Evolutionary conservation across 805 yeast genomes (phyloP), one percentile per base, ranked within the genome.

Genomic region (Zygoascus bituminiphila): DNA sequence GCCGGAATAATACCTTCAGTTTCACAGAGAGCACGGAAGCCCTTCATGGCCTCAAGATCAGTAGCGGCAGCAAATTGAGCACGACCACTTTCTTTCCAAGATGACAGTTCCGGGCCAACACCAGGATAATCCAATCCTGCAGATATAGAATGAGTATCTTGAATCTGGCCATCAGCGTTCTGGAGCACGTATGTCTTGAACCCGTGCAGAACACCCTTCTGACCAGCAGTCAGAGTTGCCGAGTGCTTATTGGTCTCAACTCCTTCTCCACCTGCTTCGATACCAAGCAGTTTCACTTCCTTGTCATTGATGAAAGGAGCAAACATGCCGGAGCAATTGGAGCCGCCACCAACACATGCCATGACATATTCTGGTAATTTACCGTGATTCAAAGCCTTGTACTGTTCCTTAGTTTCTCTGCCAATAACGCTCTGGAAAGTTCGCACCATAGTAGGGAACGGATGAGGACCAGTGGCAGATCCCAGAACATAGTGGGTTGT

Each of bases 291-390:
- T 62, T 78, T 79, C 41, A 93, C 99, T 7, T 77, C 71, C 14
- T 64, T 55, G 64, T 88, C 96, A 15, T 86, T 72, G 64, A 88
- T 94, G 63, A 93, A 93, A 47, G 98, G 97, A 20, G 88, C 81
- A 68, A 93, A 93, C 78, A 91, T 80, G 66, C 99, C 99, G 26
- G 94, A 80, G 45, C 96, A 83, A 75, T 93, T 93, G 17, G 96
- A 88, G 48, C 99, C 99, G 62, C 99, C 99, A 61, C 99, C 99
- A 45, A 93, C 98, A 75, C 99, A 93, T 1, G 99, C 99, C 53
- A 93, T 96, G 38, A 93, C 80, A 17, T 89, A 88, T 61, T 93
- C 86, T 43, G 98, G 98, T 55, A 93, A 74, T 60, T 79, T 82
- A 37, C 95, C 95, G 52, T 78, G 71, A 66, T 86, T 88, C 57